Evolutionary conservation across 768 basidiomycete species (phyloP).

Genomic region (Mycena amicta): DNA sequence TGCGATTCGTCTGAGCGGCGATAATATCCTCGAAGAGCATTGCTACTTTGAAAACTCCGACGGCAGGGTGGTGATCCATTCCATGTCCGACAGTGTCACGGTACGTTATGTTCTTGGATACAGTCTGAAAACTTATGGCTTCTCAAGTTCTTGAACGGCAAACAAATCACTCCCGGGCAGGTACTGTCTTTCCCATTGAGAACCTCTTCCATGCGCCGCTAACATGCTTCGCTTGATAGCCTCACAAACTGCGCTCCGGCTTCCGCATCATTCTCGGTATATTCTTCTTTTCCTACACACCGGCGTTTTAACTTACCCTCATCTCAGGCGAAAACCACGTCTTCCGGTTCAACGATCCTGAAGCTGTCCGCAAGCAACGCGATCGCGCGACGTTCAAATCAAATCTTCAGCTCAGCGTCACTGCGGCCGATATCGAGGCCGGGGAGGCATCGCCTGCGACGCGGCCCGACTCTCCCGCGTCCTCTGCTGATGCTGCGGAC

Average conservation of each 20-base stretch:
- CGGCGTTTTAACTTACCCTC: conserved; percentile 13
- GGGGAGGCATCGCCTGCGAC: conserved; percentile 51
- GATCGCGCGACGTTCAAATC: conserved; percentile 79
- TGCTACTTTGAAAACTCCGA: conserved; percentile 88
- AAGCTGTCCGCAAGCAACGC: conserved; percentile 89
- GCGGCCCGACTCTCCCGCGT: conserved; percentile 78
- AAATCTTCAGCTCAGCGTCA: conserved; percentile 63
- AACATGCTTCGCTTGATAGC: conserved; percentile 40
- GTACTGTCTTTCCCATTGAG: conserved; percentile 43
- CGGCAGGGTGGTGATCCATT: conserved; percentile 81
- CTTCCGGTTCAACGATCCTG: conserved; percentile 95
- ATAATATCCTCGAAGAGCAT: conserved; percentile 90
- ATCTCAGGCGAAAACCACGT: conserved; percentile 88
- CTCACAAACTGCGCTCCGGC: conserved; percentile 88
- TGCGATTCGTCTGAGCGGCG: conserved; percentile 90
- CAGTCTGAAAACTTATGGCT: conserved; percentile 15
- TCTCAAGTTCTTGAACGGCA: conserved; percentile 88
- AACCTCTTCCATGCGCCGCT: conserved; percentile 14
- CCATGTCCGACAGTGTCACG: conserved; percentile 80
- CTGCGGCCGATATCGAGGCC: conserved; percentile 67
- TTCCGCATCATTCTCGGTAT: conserved; percentile 94
- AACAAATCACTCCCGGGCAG: conserved; percentile 76
- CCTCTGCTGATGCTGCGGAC: conserved; percentile 69
- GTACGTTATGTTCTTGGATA: conserved; percentile 44
- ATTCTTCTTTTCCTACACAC: conserved; percentile 24